These are phyloP conservation scores for Dicorynia guianensis DNA, from an alignment of 306 rosid species.

Conservation along the genomic window DNA sequence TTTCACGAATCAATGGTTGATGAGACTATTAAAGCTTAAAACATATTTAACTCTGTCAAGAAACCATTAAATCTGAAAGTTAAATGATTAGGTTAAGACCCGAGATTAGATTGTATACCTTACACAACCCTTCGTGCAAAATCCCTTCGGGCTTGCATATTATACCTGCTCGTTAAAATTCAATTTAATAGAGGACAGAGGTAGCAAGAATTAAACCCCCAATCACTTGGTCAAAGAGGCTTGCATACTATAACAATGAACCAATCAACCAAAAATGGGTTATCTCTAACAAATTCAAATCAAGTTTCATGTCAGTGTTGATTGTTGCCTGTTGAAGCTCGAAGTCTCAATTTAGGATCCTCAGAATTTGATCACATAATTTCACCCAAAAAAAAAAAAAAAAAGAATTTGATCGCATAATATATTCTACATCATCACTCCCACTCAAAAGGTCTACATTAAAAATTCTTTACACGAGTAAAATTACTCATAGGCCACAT, in stretches of 20 bases:
- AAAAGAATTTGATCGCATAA: too few relatives aligned
- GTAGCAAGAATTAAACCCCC: not conserved
- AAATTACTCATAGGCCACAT: not conserved
- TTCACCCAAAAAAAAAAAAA: too few relatives aligned
- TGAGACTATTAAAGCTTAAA: not conserved
- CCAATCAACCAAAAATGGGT: not conserved
- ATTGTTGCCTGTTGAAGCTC: constrained; percentile 13
- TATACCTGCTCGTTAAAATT: constrained; percentile 2
- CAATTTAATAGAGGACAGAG: not conserved
- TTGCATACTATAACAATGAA: not conserved
- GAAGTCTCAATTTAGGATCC: constrained; percentile 7
- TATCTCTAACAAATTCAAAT: constrained; percentile 10
- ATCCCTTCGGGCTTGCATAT: not conserved
- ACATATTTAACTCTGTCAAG: constrained; percentile 2
- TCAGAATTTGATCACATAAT: constrained; percentile 12
- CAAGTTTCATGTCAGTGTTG: not conserved
- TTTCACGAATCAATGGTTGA: constrained; percentile 6
- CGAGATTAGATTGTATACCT: constrained; percentile 1
- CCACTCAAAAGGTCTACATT: constrained; percentile 9
- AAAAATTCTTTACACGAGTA: not conserved
- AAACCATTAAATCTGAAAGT: constrained; percentile 1
- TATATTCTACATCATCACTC: constrained; percentile 3
- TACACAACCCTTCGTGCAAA: not conserved
- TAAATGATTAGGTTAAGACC: not conserved
- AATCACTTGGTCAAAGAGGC: constrained; percentile 4